Conservation (phyloP, 2,329 filamentous ascomycete genomes). For the Rugonectria rugulosa region DNA sequence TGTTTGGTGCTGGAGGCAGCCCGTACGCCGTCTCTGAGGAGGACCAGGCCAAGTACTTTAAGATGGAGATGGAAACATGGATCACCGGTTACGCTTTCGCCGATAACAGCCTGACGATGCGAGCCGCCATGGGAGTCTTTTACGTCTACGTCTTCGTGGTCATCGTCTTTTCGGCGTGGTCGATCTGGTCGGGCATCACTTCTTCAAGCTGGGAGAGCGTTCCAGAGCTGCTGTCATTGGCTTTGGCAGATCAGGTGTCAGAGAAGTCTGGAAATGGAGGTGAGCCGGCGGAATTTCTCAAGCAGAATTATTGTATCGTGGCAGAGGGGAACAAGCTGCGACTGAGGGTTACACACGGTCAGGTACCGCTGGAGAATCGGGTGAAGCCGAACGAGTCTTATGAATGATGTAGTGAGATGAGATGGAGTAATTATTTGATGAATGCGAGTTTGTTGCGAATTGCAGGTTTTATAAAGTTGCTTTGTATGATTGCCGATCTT, state of each 20-base stretch:
- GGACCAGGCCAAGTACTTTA: slow-evolving; percentile 12
- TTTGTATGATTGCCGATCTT: no score
- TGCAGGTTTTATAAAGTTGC: no score
- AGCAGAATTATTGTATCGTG: slow-evolving; percentile 16
- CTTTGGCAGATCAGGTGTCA: not conserved
- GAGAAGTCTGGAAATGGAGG: not conserved
- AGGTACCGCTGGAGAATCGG: slow-evolving; percentile 6
- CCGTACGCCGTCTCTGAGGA: slow-evolving; percentile 22
- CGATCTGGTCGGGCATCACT: slow-evolving; percentile 17
- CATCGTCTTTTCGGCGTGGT: slow-evolving; percentile 13
- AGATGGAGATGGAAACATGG: slow-evolving; percentile 31
- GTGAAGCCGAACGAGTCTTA: slow-evolving; percentile 18
- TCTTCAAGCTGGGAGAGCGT: slow-evolving; percentile 17
- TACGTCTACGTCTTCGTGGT: slow-evolving; percentile 14
- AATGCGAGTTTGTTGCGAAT: no score
- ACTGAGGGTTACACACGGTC: not conserved
- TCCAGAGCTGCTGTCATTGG: slow-evolving; percentile 12
- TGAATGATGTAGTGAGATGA: no score
- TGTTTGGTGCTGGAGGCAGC: slow-evolving; percentile 27
- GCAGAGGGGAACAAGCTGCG: slow-evolving; percentile 1
- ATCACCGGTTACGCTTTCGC: slow-evolving; percentile 30
- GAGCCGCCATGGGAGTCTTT: slow-evolving; percentile 14
- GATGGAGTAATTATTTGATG: no score
- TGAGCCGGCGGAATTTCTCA: slow-evolving; percentile 7
- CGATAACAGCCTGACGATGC: slow-evolving; percentile 20